These are phyloP conservation scores for Thymus mandschuricus DNA, from an alignment of 257 asterid species.

Conservation along the genomic window DNA sequence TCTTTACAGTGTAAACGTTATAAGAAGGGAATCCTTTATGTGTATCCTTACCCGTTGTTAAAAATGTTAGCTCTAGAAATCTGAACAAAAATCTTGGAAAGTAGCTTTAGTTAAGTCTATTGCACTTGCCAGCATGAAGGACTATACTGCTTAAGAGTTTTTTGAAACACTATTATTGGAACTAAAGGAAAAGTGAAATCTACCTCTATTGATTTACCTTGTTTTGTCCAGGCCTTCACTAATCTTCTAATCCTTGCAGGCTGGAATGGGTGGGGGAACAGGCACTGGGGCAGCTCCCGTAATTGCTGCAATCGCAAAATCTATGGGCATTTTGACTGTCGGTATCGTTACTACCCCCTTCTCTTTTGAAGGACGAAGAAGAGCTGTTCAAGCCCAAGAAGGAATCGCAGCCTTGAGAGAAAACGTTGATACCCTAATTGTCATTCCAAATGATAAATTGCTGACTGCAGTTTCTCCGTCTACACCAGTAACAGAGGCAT, in stretches of 20 bases:
- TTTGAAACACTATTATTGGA: slow-evolving; percentile 10
- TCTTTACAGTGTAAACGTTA: not conserved
- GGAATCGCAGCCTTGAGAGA: slow-evolving; percentile 98
- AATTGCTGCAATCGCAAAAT: slow-evolving; percentile 89
- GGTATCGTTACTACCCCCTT: slow-evolving; percentile 98
- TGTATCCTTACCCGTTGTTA: not conserved
- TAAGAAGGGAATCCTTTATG: not conserved
- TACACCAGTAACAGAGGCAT: slow-evolving; percentile 98
- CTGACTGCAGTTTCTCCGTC: slow-evolving; percentile 96
- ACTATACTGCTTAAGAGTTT: slow-evolving; percentile 5
- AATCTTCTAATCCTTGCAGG: slow-evolving; percentile 57
- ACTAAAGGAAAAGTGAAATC: slow-evolving; percentile 10
- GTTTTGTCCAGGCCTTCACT: slow-evolving; percentile 18
- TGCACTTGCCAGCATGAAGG: no score
- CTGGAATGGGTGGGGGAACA: slow-evolving; percentile 99
- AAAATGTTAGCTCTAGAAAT: not conserved
- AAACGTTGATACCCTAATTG: slow-evolving; percentile 93
- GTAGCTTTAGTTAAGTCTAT: not conserved
- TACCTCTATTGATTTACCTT: slow-evolving; percentile 14
- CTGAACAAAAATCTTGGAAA: not conserved
- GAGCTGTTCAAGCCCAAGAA: slow-evolving; percentile 99
- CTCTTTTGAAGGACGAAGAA: slow-evolving; percentile 96
- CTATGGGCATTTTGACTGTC: slow-evolving; percentile 98
- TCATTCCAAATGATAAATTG: slow-evolving; percentile 96
- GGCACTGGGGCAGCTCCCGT: slow-evolving; percentile 99